Conservation (phyloP, 164 flowering plant genomes). For the Vitis amurensis region DNA sequence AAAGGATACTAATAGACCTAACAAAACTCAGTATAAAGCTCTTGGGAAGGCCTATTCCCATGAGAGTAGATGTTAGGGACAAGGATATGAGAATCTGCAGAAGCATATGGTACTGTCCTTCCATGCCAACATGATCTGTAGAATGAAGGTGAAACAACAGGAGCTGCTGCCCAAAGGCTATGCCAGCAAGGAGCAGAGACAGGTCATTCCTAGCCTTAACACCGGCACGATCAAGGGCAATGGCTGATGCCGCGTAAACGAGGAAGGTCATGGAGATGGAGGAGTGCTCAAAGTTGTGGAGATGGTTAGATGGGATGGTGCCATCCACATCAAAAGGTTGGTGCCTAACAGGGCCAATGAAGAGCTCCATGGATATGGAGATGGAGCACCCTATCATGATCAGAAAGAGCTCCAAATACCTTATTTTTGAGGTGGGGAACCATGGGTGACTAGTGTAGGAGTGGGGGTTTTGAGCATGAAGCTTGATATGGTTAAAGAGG, state of each 20-base stretch:
- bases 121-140: constrained; percentile 36
- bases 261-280: constrained; percentile 50
- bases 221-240: constrained; percentile 27
- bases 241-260: constrained; percentile 37
- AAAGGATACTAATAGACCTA: constrained; percentile 61
- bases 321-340: constrained; percentile 62
- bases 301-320: constrained; percentile 69
- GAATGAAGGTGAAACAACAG: constrained; percentile 64
- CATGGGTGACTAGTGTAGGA: constrained; percentile 43
- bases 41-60: constrained; percentile 45
- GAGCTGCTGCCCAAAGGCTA: constrained; percentile 68
- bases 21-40: constrained; percentile 69
- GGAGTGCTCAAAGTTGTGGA: constrained; percentile 70
- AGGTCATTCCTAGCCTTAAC: constrained; percentile 30
- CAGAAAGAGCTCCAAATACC: constrained; percentile 47
- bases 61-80: constrained; percentile 50
- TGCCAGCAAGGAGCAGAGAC: constrained; percentile 43
- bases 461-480: constrained; percentile 37
- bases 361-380: constrained; percentile 66
- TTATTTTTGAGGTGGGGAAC: constrained; percentile 50
- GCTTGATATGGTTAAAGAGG: constrained; percentile 55
- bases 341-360: constrained; percentile 53
- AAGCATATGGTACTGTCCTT: constrained; percentile 45
- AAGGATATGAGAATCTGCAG: constrained; percentile 28
- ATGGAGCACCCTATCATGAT: constrained; percentile 37